Base-by-base conservation (phyloP, 2,329 filamentous ascomycete species). In the Xylogone sp. region DNA sequence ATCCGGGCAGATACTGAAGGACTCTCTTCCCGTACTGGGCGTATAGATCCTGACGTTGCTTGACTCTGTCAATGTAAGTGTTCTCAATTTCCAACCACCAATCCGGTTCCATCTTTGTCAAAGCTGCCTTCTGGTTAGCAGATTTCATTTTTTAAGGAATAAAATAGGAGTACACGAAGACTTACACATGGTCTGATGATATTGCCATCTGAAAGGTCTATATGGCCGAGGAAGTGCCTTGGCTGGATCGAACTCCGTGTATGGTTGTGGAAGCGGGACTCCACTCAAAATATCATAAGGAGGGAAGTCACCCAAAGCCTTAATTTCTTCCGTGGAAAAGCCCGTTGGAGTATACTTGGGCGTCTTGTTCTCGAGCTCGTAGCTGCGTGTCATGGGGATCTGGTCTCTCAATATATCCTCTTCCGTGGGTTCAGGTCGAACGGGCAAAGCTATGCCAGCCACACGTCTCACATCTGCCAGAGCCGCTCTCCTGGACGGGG, bases 181-280 rank as follows among this genome's bases (percentile, higher is more conserved):
- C 85, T 60, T 79, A 93, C 89, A 88, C 90, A 96, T 95, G 0
- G 90, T 95, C 65, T 96, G 90, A 64, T 94, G 88, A 64, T 95
- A 96, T 0, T 78, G 74, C 90, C 90, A 95, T 61, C 90, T 71
- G 43, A 95, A 87, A 0, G 90, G 90, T 42, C 90, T 77, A 65
- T 92, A 95, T 0, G 90, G 90, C 52, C 90, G 76, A 1, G 90
- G 81, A 9, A 77, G 61, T 1, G 90, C 89, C 56, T 75, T 87
- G 13, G 77, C 70, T 50, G 91, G 83, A 56, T 89, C 74, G 63
- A 94, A 94, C 3, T 79, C 73, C 1, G 65, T 60, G 51, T 87
- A 84, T 0, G 86, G 75, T 8, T 73, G 57, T 0, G 90, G 90
- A 45, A 87, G 69, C 1, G 87, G 87, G 3, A 95, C 84, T 5